Evolutionary conservation across 2,329 filamentous ascomycete genomes (phyloP).

Genomic region (Hymenoscyphus linearis): DNA sequence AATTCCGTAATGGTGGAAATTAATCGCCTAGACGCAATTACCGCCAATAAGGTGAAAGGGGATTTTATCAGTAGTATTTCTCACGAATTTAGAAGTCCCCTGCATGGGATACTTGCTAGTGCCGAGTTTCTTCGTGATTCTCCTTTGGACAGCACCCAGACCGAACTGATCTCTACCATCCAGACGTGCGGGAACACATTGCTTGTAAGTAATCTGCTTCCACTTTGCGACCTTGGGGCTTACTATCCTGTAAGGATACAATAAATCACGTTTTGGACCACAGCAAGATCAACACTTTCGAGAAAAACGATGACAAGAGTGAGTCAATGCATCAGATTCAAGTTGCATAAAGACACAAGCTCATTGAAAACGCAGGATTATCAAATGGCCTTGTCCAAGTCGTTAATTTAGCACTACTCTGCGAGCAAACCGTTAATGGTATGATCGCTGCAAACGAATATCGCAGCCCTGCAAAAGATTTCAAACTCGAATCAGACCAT

Average conservation of each 20-base stretch:
- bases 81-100: slow-evolving; percentile 50
- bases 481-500: background rate
- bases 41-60: slow-evolving; percentile 39
- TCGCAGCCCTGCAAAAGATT: slow-evolving; percentile 5
- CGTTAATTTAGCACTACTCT: slow-evolving; percentile 27
- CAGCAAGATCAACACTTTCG: slow-evolving; percentile 19
- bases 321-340: background rate
- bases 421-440: slow-evolving; percentile 28
- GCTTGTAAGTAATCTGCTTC: slow-evolving; percentile 23
- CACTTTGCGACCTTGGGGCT: background rate
- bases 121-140: slow-evolving; percentile 47
- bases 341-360: background rate
- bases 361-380: background rate
- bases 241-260: slow-evolving; percentile 34
- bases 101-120: slow-evolving; percentile 53
- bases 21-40: slow-evolving; percentile 40
- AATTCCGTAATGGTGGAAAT: slow-evolving; percentile 53
- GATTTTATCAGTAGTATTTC: slow-evolving; percentile 47
- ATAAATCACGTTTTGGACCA: slow-evolving; percentile 43
- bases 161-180: slow-evolving; percentile 42
- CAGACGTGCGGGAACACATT: slow-evolving; percentile 45
- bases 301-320: background rate
- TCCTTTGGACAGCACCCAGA: slow-evolving; percentile 38
- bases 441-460: slow-evolving; percentile 28
- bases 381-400: slow-evolving; percentile 25